Evolutionary conservation across 176 grass and related monocot genomes (phyloP), one percentile per base, ranked within the genome.

Genomic region (Phragmites australis): DNA sequence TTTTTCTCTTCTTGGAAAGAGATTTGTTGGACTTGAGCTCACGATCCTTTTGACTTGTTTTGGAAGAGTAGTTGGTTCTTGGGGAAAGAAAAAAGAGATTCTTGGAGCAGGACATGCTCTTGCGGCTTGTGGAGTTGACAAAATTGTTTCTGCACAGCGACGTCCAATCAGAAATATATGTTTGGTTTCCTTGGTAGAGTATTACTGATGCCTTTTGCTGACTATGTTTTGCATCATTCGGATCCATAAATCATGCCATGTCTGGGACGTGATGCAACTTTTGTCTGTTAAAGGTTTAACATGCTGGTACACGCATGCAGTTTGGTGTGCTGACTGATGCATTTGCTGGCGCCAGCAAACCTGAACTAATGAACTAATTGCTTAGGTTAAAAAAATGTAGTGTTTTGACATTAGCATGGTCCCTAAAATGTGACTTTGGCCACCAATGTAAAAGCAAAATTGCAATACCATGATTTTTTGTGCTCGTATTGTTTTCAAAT

Each of bases 11-110:
- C 41, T 44, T 75, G 43, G 81, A 76, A 75, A 75, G 70, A 51
- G 70, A 75, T 74, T 32, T 54, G 31, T 51, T 80, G 31, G 69
- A 84, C 59, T 41, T 59, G 51, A 74, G 67, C 81, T 84, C 75
- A 34, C 49, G 49, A 25, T 3, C 42, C 74, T 23, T 11, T 68
- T 88, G 18, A 23, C 67, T 57, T 67, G 40, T 44, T 1, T 75
- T 23, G 39, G n/a, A 74, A 57, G 22, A 22, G 48, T 48, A 47
- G 43, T 30, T 83, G 29, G 54, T 72, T 72, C 29, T 39, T 16
- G 16, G 7, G 6, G 10, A 3, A 21, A 11, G 39, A 30, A 13
- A 19, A 37, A 29, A 50, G 23, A 68, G 59, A 59, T 68, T 75
- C 52, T 80, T 80, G 5, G 51, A 75, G 37, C 31, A 53, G 42